Conservation (phyloP, 2,329 filamentous ascomycete species). For the Alternaria alternata region DNA sequence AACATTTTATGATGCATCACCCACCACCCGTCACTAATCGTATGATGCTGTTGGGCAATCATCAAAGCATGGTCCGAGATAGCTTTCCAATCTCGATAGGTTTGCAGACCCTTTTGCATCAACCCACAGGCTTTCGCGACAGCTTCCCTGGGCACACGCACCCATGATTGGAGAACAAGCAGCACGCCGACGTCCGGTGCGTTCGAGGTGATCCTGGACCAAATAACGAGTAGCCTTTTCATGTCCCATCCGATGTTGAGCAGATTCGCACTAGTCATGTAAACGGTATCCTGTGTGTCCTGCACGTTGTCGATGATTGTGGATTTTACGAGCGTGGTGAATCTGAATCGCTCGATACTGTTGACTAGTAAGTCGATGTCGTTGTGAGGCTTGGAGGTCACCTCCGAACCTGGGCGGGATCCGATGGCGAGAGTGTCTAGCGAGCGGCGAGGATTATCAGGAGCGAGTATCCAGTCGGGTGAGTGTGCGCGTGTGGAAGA, state of each 20-base stretch:
- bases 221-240: not conserved
- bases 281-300: not conserved
- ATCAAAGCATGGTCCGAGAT: not conserved
- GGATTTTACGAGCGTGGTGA: not conserved
- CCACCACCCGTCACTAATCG: not conserved
- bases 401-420: not conserved
- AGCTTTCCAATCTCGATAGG: not conserved
- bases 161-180: not conserved
- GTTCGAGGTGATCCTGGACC: not conserved
- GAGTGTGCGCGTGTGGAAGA: not conserved
- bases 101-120: not conserved
- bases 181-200: not conserved
- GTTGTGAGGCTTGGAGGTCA: not conserved
- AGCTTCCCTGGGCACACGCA: not conserved
- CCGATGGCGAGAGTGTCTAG: not conserved
- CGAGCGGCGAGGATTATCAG: not conserved
- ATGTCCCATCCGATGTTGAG: constrained; percentile 7
- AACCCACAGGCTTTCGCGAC: not conserved
- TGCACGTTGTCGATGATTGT: not conserved
- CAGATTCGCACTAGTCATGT: constrained; percentile 7
- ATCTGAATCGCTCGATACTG: constrained; percentile 4
- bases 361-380: not conserved
- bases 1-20: not conserved
- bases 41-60: not conserved
- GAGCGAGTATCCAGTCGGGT: not conserved